Conservation (phyloP, 441 rosid genomes). For the Jatropha multifida region DNA sequence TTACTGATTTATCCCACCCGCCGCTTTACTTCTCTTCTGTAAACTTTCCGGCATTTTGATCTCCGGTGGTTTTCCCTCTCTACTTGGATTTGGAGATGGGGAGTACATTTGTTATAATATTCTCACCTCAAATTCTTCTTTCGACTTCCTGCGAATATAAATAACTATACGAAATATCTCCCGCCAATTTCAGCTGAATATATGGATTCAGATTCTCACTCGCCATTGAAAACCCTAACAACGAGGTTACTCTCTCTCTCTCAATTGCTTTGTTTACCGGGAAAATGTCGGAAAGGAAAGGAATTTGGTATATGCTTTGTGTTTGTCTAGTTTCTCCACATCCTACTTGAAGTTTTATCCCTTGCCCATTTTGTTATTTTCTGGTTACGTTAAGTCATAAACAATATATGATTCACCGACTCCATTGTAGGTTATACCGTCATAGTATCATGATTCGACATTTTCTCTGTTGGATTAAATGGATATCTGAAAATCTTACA, state of each 20-base stretch:
- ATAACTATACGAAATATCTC: not conserved
- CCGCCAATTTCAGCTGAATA: not conserved
- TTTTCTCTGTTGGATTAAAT: conserved; percentile 1
- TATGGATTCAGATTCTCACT: conserved; percentile 15
- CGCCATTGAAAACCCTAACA: conserved; percentile 2
- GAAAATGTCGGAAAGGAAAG: not conserved
- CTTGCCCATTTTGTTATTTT: not conserved
- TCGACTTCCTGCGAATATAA: not conserved
- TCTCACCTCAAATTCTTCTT: not conserved
- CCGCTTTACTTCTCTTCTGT: too few relatives aligned
- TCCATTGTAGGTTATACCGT: not conserved
- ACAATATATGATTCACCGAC: not conserved
- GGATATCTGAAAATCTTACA: not conserved
- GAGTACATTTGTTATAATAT: not conserved
- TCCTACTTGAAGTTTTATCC: not conserved
- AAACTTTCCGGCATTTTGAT: too few relatives aligned
- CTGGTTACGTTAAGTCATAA: not conserved
- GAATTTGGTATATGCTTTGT: not conserved
- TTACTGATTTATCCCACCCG: too few relatives aligned
- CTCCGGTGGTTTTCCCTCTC: too few relatives aligned
- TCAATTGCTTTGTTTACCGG: not conserved
- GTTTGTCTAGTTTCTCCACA: not conserved
- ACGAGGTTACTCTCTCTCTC: conserved; percentile 15
- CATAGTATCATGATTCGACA: not conserved
- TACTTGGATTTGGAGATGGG: not conserved